Conservation (phyloP, 768 basidiomycete species). For the Hericium erinaceus region DNA sequence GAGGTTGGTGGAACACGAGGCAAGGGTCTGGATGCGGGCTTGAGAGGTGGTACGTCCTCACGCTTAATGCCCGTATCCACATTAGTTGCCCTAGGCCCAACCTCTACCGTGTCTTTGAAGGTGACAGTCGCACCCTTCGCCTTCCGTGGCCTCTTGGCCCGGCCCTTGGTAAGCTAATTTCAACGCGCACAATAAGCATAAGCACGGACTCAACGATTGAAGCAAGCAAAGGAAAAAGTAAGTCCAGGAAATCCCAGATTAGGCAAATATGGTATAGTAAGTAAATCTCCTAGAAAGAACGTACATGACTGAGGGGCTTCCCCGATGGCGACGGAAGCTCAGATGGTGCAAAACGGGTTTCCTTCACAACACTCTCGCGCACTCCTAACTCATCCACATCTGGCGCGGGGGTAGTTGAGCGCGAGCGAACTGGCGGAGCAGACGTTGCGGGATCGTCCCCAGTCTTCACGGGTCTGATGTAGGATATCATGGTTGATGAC, state of each 20-base stretch:
- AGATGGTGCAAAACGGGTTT: conserved; percentile 7
- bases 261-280: conserved; percentile 15
- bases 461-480: conserved; percentile 41
- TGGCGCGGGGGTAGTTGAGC: conserved; percentile 6
- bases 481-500: conserved; percentile 67
- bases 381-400: conserved; percentile 32
- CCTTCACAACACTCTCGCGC: conserved; percentile 30
- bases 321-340: conserved; percentile 38
- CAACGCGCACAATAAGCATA: conserved; percentile 11
- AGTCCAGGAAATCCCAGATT: not conserved
- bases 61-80: no score
- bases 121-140: conserved; percentile 18
- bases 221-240: no score
- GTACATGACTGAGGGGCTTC: conserved; percentile 78
- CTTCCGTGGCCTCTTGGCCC: conserved; percentile 62
- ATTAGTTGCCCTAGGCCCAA: not conserved
- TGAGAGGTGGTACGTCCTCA: no score
- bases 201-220: not conserved
- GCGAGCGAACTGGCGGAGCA: conserved; percentile 2
- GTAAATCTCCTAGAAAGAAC: conserved; percentile 57
- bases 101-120: not conserved
- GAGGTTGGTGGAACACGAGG: no score
- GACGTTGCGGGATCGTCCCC: conserved; percentile 31
- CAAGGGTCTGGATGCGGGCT: no score
- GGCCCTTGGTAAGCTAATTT: conserved; percentile 63